Conservation (phyloP, 1,284 basidiomycete species). For the Cutaneotrichosporon cyanovorans region DNA sequence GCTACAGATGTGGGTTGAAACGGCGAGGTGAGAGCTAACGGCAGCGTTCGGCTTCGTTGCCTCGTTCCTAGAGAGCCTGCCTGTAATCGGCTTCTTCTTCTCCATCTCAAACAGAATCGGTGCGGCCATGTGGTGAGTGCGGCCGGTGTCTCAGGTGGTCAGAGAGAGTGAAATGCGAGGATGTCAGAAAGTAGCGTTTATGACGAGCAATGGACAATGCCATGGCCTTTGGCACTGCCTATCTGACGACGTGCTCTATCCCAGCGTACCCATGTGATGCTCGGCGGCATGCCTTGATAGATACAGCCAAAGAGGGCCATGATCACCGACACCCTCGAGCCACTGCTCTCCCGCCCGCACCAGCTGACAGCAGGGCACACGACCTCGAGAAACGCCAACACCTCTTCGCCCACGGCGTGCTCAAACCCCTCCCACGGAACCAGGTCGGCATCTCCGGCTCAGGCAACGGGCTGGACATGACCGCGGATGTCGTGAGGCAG, state of each 20-base stretch:
- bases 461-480: constrained; percentile 29
- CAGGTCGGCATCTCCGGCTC: constrained; percentile 38
- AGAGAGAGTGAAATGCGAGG: not conserved
- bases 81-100: constrained; percentile 68
- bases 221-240: not conserved
- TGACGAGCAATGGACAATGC: too few species aligned
- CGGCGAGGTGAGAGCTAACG: not conserved
- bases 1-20: constrained; percentile 59
- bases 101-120: constrained; percentile 77
- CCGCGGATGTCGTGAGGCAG: constrained; percentile 30
- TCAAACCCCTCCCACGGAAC: constrained; percentile 36
- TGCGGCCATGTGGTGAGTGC: constrained; percentile 69
- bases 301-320: too few species aligned
- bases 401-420: constrained; percentile 48
- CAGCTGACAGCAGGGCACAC: constrained; percentile 35
- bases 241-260: too few species aligned
- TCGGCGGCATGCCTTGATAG: too few species aligned
- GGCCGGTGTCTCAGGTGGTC: not conserved
- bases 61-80: constrained; percentile 66
- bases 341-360: too few species aligned
- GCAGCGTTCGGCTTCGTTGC: constrained; percentile 74
- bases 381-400: constrained; percentile 72
- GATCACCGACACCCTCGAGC: too few species aligned
- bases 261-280: too few species aligned
- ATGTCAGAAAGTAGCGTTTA: too few species aligned